A percentile compares a stretch with the other conserved stretches of the same genome.
These are phyloP conservation scores for Aspergillus viridinutans DNA, from an alignment of 2,329 filamentous ascomycete genomes.

Conservation along the genomic window DNA sequence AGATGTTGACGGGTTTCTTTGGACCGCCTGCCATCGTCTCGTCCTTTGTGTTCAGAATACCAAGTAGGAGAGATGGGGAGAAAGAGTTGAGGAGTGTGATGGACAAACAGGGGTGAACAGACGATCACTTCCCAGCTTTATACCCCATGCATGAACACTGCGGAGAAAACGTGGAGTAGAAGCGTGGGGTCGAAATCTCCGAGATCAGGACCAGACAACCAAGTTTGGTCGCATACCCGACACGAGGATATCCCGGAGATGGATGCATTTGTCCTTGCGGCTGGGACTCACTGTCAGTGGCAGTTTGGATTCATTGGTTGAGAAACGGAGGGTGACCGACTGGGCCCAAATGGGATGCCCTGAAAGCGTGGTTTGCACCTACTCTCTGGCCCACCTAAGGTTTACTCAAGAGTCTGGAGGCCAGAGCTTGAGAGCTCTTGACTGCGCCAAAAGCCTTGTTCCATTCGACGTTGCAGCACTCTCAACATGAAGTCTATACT, in stretches of 20 bases:
- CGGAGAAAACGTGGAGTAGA: not conserved
- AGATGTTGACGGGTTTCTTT: constrained; percentile 47
- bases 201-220: not conserved
- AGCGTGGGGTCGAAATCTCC: not conserved
- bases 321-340: not conserved
- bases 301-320: not conserved
- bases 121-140: not conserved
- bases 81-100: not conserved
- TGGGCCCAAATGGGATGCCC: not conserved
- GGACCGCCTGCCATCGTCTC: constrained; percentile 42
- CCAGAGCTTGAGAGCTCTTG: not conserved
- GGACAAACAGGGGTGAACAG: not conserved
- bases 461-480: too few relatives aligned
- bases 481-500: not conserved
- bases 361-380: not conserved
- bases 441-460: not conserved
- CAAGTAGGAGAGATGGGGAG: not conserved
- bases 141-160: not conserved
- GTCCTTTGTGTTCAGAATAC: not conserved
- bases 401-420: not conserved
- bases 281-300: not conserved
- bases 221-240: not conserved
- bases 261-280: not conserved
- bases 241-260: not conserved
- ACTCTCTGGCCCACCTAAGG: not conserved